Conservation (phyloP, 176 grass and related monocot genomes). For the Melocanna baccifera region DNA sequence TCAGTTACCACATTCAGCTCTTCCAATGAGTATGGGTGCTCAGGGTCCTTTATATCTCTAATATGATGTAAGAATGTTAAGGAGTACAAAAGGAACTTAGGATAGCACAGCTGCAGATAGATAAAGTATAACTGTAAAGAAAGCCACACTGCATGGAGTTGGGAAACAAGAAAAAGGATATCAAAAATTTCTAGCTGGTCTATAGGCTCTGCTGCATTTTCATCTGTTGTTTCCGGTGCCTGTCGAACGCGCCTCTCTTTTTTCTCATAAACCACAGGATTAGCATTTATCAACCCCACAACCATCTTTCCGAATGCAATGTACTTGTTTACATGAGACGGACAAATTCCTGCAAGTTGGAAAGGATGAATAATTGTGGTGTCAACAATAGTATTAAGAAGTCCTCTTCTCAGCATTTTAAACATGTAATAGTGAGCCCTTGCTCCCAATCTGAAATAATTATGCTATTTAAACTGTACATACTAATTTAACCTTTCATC, state of each 20-base stretch:
- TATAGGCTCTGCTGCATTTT: conserved; percentile 64
- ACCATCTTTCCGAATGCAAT: conserved; percentile 41
- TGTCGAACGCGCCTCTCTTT: conserved; percentile 53
- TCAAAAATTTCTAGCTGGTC: conserved; percentile 95
- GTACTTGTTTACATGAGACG: background rate
- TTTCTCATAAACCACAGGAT: conserved; percentile 73
- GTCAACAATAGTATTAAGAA: background rate
- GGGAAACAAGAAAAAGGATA: conserved; percentile 48
- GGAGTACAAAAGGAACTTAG: conserved; percentile 31
- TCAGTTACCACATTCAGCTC: conserved; percentile 88
- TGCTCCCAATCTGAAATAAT: background rate
- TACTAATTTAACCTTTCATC: background rate
- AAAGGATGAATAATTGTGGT: background rate
- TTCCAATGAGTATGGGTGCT: conserved; percentile 93
- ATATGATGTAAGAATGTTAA: conserved; percentile 89
- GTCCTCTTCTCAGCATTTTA: background rate
- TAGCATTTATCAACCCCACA: conserved; percentile 84
- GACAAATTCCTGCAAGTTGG: conserved; percentile 18
- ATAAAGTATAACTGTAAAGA: background rate
- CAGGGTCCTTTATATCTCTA: conserved; percentile 98
- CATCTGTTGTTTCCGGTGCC: conserved; percentile 46
- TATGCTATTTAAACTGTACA: background rate
- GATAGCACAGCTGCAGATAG: background rate
- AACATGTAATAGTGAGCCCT: background rate
- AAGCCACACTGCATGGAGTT: background rate